Evolutionary conservation across 2,329 filamentous ascomycete species (phyloP).

Genomic region (Diplodia scrobiculata): DNA sequence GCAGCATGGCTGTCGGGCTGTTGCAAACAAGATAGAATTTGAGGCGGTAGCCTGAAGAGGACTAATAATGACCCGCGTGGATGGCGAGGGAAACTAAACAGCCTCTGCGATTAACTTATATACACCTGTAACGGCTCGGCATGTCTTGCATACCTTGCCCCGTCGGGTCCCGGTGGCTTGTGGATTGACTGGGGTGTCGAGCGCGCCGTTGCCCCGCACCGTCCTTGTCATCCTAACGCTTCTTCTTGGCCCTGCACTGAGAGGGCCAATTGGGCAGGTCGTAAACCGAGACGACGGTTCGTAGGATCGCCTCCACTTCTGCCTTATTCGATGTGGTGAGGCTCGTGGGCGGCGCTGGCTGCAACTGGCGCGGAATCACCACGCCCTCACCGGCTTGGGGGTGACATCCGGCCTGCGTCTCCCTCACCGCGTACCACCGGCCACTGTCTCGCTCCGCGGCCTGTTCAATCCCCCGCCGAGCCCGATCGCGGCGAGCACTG

Average conservation of each 20-base stretch:
- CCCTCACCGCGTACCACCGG: background rate
- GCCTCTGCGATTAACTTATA: slow-evolving; percentile 22
- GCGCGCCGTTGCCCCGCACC: slow-evolving; percentile 16
- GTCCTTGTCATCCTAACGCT: slow-evolving; percentile 9
- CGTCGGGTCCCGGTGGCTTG: background rate
- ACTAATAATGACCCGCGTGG: background rate
- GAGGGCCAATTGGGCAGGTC: slow-evolving; percentile 18
- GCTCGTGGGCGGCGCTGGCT: background rate
- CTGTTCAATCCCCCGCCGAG: background rate
- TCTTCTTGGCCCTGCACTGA: slow-evolving; percentile 6
- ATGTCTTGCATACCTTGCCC: slow-evolving; percentile 18
- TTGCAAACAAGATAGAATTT: background rate
- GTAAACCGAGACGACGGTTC: background rate
- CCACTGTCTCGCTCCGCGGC: background rate
- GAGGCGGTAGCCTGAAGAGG: background rate
- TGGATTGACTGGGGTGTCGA: slow-evolving; percentile 8
- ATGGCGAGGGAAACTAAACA: slow-evolving; percentile 12
- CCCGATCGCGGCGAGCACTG: slow-evolving; percentile 4
- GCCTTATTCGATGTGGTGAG: background rate
- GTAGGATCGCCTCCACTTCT: slow-evolving; percentile 5
- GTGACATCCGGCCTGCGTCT: background rate
- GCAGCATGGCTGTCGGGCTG: slow-evolving; percentile 15
- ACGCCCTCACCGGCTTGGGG: background rate
- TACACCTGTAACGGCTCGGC: slow-evolving; percentile 4
- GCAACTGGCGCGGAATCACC: background rate